Evolutionary conservation across 164 flowering plant species (phyloP), one percentile per base, ranked within the genome.

Genomic region (Sextonia rubra): DNA sequence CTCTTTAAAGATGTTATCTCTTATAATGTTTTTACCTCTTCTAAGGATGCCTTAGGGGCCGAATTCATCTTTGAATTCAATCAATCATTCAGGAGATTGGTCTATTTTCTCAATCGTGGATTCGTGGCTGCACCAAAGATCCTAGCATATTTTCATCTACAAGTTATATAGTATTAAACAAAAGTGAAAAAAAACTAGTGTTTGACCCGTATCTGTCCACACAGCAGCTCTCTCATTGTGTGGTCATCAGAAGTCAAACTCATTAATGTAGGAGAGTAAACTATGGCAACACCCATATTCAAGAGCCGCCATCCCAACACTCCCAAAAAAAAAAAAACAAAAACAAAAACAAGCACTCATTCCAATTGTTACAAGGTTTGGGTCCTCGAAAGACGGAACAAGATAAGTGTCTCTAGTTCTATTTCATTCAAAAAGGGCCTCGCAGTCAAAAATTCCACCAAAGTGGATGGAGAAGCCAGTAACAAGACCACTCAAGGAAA

Each of bases 201-300:
- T 90, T 44, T 80, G 91, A 79, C 92, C 87, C 87, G 93, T 92
- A 90, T 90, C 95, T 90, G 95, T 88, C 95, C 92, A 80, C 95
- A 89, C 86, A 89, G 86, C 11, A 71, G 49, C 26, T 47, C 94
- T 92, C 49, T 70, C 77, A 73, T 85, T 82, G 83, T 86, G 92
- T 77, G 81, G 89, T 89, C 91, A 90, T 88, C 92, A 82, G 78
- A 92, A 88, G 87, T 82, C 92, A 88, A 37, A 74, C 60, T 77
- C 65, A 49, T 82, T 61, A 81, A 68, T 90, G 49, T 89, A 78
- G 93, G 95, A 90, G 92, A 91, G 82, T 32, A 70, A 76, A 86
- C 88, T 76, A 87, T 71, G 86, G 85, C 78, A 73, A 49, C 82
- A 80, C 75, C 85, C 87, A 87, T 77, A 75, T 70, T 79, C 83